Evolutionary conservation across 2,329 filamentous ascomycete species (phyloP), one percentile per base, ranked within the genome.

Genomic region (Coniella vitis): DNA sequence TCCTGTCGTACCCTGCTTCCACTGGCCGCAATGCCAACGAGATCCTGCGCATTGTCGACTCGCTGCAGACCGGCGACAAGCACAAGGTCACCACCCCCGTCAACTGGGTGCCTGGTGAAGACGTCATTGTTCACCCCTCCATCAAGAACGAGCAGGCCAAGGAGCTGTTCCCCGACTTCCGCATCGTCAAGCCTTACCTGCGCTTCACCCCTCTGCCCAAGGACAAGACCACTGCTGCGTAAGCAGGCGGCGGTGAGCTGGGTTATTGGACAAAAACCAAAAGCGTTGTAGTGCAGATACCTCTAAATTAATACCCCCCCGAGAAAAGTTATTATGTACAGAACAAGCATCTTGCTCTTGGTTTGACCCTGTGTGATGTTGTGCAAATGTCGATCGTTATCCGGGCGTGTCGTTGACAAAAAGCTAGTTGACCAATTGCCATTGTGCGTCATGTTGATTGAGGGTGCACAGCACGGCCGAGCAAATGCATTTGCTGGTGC

Each of bases 1-100:
- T 89, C 67, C 86, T 95, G 74, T 84, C 87, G 64, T 96, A 95
- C 76, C 90, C 90, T 38, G 90, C 90, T 54, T 90, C 86, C 51
- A 94, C 89, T 39, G 90, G 90, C 69, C 83, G 86, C 64, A 90
- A 90, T 76, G 83, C 84, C 54, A 76, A 81, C 58, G 86, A 90
- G 76, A 83, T 90, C 45, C 80, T 90, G 59, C 83, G 86, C 62
- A 83, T 89, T 58, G 71, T 90, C 66, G 85, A 90, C 74, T 86
- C 84, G 49, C 79, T 90, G 56, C 85, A 89, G 76, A 83, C 82
- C 38, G 88, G 85, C 52, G 90, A 95, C 73, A 90, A 88, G 79
- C 83, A 91, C 78, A 86, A 85, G 61, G 73, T 95, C 64, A 90
- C 86, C 57, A 93, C 87, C 49, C 90, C 90, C 43, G 90, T 95